phyloP scores from a whole-genome alignment of 306 rosid species.

The Acmispon strigosus region DNA sequence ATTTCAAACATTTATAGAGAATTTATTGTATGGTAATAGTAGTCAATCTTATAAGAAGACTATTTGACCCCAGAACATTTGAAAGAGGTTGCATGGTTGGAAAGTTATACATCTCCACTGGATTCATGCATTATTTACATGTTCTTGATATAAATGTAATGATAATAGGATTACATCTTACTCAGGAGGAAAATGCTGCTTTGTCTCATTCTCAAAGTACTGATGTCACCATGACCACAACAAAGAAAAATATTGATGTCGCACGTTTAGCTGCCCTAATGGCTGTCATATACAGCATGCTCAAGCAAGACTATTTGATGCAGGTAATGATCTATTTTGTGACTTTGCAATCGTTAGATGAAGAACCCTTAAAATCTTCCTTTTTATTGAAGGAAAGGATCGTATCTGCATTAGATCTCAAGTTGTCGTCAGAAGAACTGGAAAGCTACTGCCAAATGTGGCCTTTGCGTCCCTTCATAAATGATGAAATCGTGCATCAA shows the following conservation, averaged over 20 bases:
- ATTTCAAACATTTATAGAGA: not conserved
- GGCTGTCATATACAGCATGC: conserved; percentile 56
- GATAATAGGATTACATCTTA: not conserved
- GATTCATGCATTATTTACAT: conserved; percentile 14
- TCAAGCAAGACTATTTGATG: conserved; percentile 63
- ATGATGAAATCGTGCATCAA: conserved; percentile 39
- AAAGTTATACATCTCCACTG: not conserved
- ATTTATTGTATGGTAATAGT: not conserved
- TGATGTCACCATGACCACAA: conserved; percentile 12
- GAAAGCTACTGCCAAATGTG: conserved; percentile 73
- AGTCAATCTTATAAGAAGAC: not conserved
- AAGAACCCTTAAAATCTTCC: not conserved
- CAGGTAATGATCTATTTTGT: conserved; percentile 45
- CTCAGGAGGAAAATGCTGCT: conserved; percentile 34
- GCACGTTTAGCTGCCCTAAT: conserved; percentile 43
- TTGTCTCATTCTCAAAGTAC: conserved; percentile 24
- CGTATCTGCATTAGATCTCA: conserved; percentile 48
- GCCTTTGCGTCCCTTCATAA: conserved; percentile 52
- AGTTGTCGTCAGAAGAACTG: conserved; percentile 53
- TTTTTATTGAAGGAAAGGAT: conserved; percentile 55
- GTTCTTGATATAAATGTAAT: not conserved
- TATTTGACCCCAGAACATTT: not conserved
- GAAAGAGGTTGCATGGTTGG: not conserved
- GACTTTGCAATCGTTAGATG: not conserved
- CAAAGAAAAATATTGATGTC: conserved; percentile 22